Conservation (phyloP, 192 early-diverging fungal genomes). For the Phlyctochytrium bullatum region DNA sequence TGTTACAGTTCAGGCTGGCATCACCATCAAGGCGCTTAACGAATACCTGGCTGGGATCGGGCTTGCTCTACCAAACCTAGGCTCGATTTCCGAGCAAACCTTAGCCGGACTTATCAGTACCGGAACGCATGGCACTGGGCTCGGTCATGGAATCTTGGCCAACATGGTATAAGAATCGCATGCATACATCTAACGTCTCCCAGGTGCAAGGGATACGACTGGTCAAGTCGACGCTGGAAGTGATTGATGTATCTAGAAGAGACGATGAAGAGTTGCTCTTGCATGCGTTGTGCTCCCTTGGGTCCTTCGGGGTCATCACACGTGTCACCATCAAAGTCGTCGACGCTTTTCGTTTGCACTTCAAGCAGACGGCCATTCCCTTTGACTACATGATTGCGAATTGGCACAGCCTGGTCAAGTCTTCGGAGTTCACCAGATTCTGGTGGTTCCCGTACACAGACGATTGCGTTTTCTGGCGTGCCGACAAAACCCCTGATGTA, state of each 20-base stretch:
- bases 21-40: not conserved
- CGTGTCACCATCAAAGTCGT: slow-evolving; percentile 20
- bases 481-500: slow-evolving; percentile 10
- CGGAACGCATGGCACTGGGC: slow-evolving; percentile 43
- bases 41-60: not conserved
- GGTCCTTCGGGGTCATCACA: slow-evolving; percentile 30
- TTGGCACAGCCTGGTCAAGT: slow-evolving; percentile 4
- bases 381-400: slow-evolving; percentile 23
- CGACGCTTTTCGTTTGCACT: slow-evolving; percentile 12
- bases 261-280: slow-evolving; percentile 16
- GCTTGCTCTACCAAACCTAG: slow-evolving; percentile 16
- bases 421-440: slow-evolving; percentile 28
- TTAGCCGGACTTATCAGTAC: slow-evolving; percentile 40
- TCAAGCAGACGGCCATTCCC: slow-evolving; percentile 24
- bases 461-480: slow-evolving; percentile 31
- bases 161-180: no score
- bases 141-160: slow-evolving; percentile 23
- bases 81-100: slow-evolving; percentile 36
- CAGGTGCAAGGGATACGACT: not conserved
- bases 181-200: no score
- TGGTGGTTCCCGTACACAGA: slow-evolving; percentile 50
- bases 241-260: not conserved
- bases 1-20: slow-evolving; percentile 1
- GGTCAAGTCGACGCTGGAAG: not conserved
- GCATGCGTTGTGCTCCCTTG: slow-evolving; percentile 25